Percentiles rank a stretch among this genome's conserved stretches.
Evolutionary conservation across 2,329 filamentous ascomycete species (phyloP).

Genomic region (Fusarium secorum): DNA sequence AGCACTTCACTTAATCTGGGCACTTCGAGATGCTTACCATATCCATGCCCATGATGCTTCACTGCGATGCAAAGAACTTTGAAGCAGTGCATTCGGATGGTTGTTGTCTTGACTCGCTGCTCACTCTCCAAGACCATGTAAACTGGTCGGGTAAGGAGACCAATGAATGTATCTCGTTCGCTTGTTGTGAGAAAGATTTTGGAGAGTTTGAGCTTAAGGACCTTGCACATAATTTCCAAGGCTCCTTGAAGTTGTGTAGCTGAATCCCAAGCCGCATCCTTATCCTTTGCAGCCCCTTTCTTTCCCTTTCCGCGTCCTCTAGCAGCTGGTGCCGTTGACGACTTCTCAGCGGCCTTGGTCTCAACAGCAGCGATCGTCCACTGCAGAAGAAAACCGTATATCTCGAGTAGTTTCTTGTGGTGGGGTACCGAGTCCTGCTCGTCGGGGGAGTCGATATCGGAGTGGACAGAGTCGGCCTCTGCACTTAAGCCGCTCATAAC

Average conservation of each 20-base stretch:
- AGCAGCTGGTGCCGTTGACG: conserved; percentile 70
- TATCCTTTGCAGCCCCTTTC: conserved; percentile 82
- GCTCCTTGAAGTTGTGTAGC: conserved; percentile 85
- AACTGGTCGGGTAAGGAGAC: conserved; percentile 88
- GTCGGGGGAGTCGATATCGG: conserved; percentile 84
- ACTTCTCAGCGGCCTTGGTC: conserved; percentile 90
- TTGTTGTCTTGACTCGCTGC: conserved; percentile 84
- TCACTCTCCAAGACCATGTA: conserved; percentile 96
- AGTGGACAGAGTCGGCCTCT: conserved; percentile 84
- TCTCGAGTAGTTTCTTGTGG: conserved; percentile 91
- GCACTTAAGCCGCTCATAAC: conserved; percentile 85
- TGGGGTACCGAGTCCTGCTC: conserved; percentile 87
- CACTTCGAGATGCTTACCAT: conserved; percentile 65
- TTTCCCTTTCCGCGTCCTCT: conserved; percentile 79
- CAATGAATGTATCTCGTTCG: conserved; percentile 93
- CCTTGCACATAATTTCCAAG: conserved; percentile 94
- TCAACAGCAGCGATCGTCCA: conserved; percentile 97
- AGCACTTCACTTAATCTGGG: conserved; percentile 27
- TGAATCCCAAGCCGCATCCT: conserved; percentile 88
- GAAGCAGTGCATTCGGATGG: conserved; percentile 95
- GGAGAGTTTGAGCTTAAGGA: conserved; percentile 88
- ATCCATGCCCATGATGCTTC: conserved; percentile 97
- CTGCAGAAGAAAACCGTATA: conserved; percentile 92
- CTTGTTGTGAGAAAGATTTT: conserved; percentile 97
- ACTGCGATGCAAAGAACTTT: conserved; percentile 96